Percentiles rank a stretch among this genome's conserved stretches.
phyloP scores from a whole-genome alignment of 129 eudicot genomes.

The Escallonia herrerae region DNA sequence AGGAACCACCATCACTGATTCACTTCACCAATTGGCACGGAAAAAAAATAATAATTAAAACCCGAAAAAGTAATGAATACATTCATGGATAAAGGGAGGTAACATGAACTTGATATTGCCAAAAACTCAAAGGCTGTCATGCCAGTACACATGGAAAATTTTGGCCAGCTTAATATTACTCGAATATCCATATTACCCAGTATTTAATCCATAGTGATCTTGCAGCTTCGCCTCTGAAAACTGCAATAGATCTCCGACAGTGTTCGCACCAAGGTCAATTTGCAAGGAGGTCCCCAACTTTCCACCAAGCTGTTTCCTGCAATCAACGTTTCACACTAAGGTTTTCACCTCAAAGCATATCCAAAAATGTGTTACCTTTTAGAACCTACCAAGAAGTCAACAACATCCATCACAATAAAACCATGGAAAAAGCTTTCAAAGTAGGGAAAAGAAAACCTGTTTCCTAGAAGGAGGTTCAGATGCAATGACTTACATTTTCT shows the following conservation, averaged over 20 bases:
- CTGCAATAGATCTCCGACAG: constrained; percentile 80
- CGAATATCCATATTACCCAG: constrained; percentile 42
- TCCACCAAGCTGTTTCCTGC: constrained; percentile 98
- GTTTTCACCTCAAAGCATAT: constrained; percentile 8
- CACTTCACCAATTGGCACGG: neutral
- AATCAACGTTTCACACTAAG: neutral
- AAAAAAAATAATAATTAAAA: no score
- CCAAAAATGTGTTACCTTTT: neutral
- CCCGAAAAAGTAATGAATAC: neutral
- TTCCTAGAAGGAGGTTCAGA: neutral
- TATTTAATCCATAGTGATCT: constrained; percentile 73
- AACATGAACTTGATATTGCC: no score
- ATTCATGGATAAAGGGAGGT: no score
- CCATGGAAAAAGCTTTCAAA: neutral
- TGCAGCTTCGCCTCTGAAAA: constrained; percentile 79
- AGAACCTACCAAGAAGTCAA: neutral
- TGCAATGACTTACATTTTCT: constrained; percentile 70
- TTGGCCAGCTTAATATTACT: neutral
- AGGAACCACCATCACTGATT: neutral
- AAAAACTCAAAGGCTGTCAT: neutral
- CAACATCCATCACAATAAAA: neutral
- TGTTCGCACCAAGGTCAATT: constrained; percentile 61
- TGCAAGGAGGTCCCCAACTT: constrained; percentile 89
- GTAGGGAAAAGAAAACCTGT: neutral
- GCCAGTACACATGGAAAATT: neutral